These are phyloP conservation scores for Laguncularia racemosa DNA, from an alignment of 345 rosid species.

Conservation along the genomic window DNA sequence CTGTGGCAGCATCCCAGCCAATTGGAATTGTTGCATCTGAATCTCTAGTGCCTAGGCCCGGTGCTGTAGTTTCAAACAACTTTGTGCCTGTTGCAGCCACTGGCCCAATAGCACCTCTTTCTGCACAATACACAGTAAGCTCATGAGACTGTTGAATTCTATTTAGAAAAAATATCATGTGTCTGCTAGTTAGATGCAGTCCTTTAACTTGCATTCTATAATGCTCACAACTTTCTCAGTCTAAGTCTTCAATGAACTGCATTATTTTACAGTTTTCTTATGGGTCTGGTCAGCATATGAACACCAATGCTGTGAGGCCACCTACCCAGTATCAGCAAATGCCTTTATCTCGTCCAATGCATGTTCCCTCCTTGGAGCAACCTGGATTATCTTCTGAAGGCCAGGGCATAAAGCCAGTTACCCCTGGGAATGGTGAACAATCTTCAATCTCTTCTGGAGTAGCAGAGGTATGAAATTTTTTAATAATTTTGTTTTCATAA, in stretches of 20 bases:
- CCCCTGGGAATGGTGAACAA: slow-evolving; percentile 43
- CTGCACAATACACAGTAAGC: slow-evolving; percentile 66
- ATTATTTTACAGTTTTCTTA: slow-evolving; percentile 51
- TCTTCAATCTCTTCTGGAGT: slow-evolving; percentile 26
- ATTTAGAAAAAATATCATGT: background rate
- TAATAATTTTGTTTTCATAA: background rate
- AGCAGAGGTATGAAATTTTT: slow-evolving; percentile 25
- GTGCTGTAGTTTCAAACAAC: slow-evolving; percentile 39
- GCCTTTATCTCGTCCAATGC: slow-evolving; percentile 41
- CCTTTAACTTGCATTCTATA: no score
- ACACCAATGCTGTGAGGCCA: slow-evolving; percentile 21
- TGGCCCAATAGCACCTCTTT: slow-evolving; percentile 46
- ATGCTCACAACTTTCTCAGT: no score
- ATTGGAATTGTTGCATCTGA: slow-evolving; percentile 42
- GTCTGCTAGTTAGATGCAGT: background rate
- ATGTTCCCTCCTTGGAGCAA: slow-evolving; percentile 46
- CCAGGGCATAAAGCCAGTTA: slow-evolving; percentile 31
- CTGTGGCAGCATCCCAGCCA: slow-evolving; percentile 43
- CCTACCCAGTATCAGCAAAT: slow-evolving; percentile 41
- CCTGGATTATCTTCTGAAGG: slow-evolving; percentile 26
- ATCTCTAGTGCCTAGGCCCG: slow-evolving; percentile 41
- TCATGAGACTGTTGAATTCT: slow-evolving; percentile 2
- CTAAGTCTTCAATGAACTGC: slow-evolving; percentile 6
- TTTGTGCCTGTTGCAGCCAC: slow-evolving; percentile 40
- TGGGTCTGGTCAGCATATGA: slow-evolving; percentile 43